A percentile compares a stretch with the other conserved stretches of the same genome.
These are phyloP conservation scores for Clarireedia homoeocarpa DNA, from an alignment of 2,329 filamentous ascomycete genomes.

Conservation along the genomic window DNA sequence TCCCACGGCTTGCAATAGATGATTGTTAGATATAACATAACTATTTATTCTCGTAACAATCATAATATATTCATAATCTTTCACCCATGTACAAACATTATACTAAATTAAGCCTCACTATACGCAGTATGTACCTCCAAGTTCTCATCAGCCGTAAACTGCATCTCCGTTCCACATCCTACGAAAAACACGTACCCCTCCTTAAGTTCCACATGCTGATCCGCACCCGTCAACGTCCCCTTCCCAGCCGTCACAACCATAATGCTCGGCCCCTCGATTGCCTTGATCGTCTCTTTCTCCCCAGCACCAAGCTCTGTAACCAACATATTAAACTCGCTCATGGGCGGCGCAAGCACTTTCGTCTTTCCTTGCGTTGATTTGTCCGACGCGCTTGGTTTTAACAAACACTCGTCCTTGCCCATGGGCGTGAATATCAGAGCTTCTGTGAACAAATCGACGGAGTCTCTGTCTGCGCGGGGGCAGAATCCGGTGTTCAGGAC, in stretches of 20 bases:
- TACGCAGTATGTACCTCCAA: conserved; percentile 22
- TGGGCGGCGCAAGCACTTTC: conserved; percentile 54
- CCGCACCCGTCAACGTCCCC: conserved; percentile 50
- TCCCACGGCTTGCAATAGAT: background rate
- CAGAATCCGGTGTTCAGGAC: conserved; percentile 71
- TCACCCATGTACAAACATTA: background rate
- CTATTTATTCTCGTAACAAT: background rate
- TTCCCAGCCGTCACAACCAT: conserved; percentile 54
- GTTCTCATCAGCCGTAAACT: conserved; percentile 13
- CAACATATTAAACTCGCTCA: conserved; percentile 67
- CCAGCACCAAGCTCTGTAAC: conserved; percentile 46
- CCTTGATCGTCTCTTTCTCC: conserved; percentile 49
- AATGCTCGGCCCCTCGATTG: conserved; percentile 53
- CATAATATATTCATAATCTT: background rate
- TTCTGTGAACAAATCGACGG: conserved; percentile 53
- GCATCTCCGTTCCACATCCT: conserved; percentile 28
- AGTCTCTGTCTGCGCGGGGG: conserved; percentile 55
- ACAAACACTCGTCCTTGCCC: conserved; percentile 44
- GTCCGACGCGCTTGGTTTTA: conserved; percentile 41
- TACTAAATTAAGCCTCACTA: conserved; percentile 5
- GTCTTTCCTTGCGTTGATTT: conserved; percentile 53
- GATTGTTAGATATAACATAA: background rate
- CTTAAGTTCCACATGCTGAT: conserved; percentile 45
- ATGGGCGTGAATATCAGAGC: conserved; percentile 59
- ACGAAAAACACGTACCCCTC: conserved; percentile 61